Base-by-base conservation (phyloP, 495 filamentous ascomycete genomes). In the Parathielavia appendiculata region DNA sequence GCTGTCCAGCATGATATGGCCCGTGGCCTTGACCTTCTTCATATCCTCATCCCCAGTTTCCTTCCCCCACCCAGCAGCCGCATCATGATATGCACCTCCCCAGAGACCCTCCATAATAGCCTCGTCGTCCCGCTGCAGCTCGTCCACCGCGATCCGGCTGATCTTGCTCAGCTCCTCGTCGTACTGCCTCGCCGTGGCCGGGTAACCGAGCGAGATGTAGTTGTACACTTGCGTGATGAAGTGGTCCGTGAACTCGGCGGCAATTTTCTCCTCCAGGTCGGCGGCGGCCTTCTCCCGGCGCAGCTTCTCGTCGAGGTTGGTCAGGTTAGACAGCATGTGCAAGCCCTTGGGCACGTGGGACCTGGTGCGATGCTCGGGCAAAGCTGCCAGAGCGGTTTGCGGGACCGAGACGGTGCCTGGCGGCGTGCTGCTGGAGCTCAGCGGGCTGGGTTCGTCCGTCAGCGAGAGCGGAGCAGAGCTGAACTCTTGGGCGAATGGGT, bases 161-260 rank as follows among this genome's bases (percentile, higher is more conserved):
- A 96, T 91, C 67, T 84, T 86, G 66, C 84, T 81, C 22, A 97
- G 77, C 72, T 97, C 92, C 43, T 81, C 73, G 69, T 97, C 92
- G 66, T 86, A 97, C 53, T 81, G 81, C 13, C 87, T 83, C 12
- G 91, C 92, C 26, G 91, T 79, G 16, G 88, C 83, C 9, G 91
- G 90, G 69, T 95, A 97, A 4, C 92, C 91, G 20, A 97, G 80
- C 1, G 90, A 95, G 14, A 97, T 78, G 72, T 97, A 97, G 68
- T 97, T 96, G 76, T 92, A 97, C 17, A 97, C 90, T 70, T 97
- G 91, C 4, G 90, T 95, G 41, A 96, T 83, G 72, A 96, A 92
- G n/a, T 72, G 77, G 69, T 95, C 89, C 57, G 85, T 70, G 63
- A 91, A 91, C 66, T 93, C 89, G 48, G 76, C 71, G 13, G 82